phyloP scores from a whole-genome alignment of 805 yeast species.

The Metschnikowia borealis region DNA sequence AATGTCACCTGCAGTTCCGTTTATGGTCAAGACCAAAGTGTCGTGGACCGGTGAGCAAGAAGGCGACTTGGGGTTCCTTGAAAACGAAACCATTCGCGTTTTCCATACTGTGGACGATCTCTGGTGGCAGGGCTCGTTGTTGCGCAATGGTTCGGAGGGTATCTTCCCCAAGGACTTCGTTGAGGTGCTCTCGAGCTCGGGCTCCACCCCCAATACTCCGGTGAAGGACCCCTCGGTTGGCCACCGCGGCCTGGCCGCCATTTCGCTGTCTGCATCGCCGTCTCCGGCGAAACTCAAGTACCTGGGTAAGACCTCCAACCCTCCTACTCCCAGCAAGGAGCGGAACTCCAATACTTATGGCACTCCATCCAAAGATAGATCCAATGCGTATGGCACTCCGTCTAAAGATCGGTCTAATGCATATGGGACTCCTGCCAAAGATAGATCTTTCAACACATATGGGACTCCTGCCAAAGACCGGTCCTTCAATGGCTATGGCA shows the following conservation, averaged over 20 bases:
- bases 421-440: background rate
- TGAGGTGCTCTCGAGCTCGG: slow-evolving; percentile 35
- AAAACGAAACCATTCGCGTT: slow-evolving; percentile 89
- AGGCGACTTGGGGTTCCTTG: slow-evolving; percentile 88
- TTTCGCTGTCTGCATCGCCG: background rate
- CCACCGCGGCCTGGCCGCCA: slow-evolving; percentile 7
- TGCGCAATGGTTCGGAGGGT: slow-evolving; percentile 79
- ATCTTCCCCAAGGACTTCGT: slow-evolving; percentile 87
- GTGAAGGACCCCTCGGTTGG: slow-evolving; percentile 6
- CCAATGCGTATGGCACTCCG: background rate
- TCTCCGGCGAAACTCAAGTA: background rate
- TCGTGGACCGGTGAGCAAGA: slow-evolving; percentile 94
- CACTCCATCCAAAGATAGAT: background rate
- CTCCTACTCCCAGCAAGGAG: background rate
- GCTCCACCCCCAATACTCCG: slow-evolving; percentile 11
- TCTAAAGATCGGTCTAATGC: background rate
- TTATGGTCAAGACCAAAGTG: slow-evolving; percentile 74
- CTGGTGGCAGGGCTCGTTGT: slow-evolving; percentile 85
- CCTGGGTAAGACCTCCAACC: background rate
- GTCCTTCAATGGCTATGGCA: background rate
- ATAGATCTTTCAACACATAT: background rate
- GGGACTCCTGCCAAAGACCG: background rate
- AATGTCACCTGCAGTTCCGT: slow-evolving; percentile 50
- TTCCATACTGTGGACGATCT: slow-evolving; percentile 76
- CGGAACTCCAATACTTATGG: background rate